Conservation (phyloP, 768 basidiomycete genomes). For the Leccinum disarticulatum region DNA sequence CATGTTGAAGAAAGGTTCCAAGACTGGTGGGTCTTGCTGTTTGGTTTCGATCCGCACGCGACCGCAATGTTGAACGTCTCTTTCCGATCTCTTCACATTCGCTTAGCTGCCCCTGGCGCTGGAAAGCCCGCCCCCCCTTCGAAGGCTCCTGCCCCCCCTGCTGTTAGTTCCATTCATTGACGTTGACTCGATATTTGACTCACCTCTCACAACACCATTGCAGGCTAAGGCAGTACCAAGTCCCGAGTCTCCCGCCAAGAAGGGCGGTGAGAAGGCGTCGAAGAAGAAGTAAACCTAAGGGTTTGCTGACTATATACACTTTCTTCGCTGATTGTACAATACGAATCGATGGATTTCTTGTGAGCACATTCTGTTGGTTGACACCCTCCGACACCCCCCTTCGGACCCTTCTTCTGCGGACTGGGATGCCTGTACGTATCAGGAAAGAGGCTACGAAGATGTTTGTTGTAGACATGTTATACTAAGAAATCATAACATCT, state of each 20-base stretch:
- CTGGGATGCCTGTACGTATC: slow-evolving; percentile 2
- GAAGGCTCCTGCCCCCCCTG: slow-evolving; percentile 20
- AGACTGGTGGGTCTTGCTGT: slow-evolving; percentile 24
- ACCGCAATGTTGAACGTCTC: slow-evolving; percentile 16
- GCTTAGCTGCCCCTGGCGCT: slow-evolving; percentile 13
- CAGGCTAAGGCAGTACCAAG: slow-evolving; percentile 23
- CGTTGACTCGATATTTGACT: background rate
- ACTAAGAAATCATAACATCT: background rate
- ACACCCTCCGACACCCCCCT: background rate
- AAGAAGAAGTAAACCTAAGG: slow-evolving; percentile 31
- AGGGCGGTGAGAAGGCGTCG: slow-evolving; percentile 23
- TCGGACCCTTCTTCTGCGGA: background rate
- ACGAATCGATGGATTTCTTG: slow-evolving; percentile 2
- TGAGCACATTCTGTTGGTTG: slow-evolving; percentile 1
- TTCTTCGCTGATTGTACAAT: slow-evolving; percentile 4
- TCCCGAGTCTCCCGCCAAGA: slow-evolving; percentile 32
- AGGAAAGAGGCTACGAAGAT: background rate
- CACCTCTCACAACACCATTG: background rate
- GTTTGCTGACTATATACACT: background rate
- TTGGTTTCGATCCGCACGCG: slow-evolving; percentile 7
- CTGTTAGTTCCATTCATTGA: slow-evolving; percentile 9
- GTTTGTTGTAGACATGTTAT: slow-evolving; percentile 8
- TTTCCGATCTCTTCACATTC: background rate
- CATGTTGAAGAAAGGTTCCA: too few species aligned
- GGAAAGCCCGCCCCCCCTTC: slow-evolving; percentile 23